Conservation (phyloP, 345 rosid genomes). For the Bruguiera gymnorhiza region DNA sequence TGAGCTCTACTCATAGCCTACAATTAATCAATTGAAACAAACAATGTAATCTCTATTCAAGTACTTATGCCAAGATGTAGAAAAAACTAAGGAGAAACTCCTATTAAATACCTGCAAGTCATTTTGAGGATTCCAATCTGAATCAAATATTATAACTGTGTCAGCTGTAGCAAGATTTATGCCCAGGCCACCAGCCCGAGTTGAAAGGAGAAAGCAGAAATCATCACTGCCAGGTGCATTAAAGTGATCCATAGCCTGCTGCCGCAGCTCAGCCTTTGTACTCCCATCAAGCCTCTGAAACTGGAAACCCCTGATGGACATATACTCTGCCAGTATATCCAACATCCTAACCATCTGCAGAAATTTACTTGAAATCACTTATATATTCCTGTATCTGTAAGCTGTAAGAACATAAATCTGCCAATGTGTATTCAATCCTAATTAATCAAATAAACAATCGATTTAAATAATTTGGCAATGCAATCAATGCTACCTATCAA, state of each 20-base stretch:
- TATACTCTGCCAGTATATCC: conserved; percentile 89
- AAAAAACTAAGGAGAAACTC: conserved; percentile 1
- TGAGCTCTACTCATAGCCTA: conserved; percentile 99
- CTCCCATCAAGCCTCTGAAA: conserved; percentile 99
- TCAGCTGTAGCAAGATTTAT: conserved; percentile 98
- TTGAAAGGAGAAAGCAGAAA: conserved; percentile 98
- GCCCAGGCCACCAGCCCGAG: conserved; percentile 99
- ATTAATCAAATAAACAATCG: too few relatives aligned
- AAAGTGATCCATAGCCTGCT: conserved; percentile 99
- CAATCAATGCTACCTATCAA: not conserved
- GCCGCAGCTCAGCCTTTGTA: conserved; percentile 97
- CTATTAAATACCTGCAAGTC: conserved; percentile 71
- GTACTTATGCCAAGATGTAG: not conserved
- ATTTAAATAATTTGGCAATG: too few relatives aligned
- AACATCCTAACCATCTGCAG: conserved; percentile 98
- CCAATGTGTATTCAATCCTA: not conserved
- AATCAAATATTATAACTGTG: conserved; percentile 98
- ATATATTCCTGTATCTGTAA: not conserved
- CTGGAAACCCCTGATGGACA: conserved; percentile 94
- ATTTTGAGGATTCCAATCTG: conserved; percentile 99
- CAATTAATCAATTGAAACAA: conserved; percentile 13
- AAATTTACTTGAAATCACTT: conserved; percentile 9
- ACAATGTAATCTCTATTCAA: not conserved
- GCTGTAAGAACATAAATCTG: not conserved
- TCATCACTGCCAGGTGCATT: conserved; percentile 98